Base-by-base conservation (phyloP, 371 early-diverging fungal species). In the Rhizopus delemar region DNA sequence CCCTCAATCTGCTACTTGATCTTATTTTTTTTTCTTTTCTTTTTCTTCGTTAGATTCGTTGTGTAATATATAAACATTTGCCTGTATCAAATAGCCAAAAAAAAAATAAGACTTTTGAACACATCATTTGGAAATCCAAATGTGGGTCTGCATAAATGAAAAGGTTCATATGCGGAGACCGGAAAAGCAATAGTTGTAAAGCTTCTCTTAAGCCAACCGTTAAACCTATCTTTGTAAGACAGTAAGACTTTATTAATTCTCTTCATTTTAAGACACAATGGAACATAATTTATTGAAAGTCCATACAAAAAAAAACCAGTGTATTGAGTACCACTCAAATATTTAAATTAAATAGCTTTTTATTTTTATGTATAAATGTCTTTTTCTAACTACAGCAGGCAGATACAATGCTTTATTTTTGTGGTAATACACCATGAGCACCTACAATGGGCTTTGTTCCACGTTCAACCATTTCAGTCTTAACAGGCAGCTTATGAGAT, bases 391-490 rank as follows among this genome's bases (percentile, higher is more conserved):
- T 22, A 22, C 22, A 39, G 39, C 39, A 39, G 39, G 8, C 2
- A 9, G 8, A 12, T 12, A 7, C 12, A 39, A 39, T 39, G 8
- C 39, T 16, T 45, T 11, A 16, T 16, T 41, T 51, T 51, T n/a
- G 7, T 39, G 74, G 63, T 35, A 68, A 32, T n/a, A 70, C 51
- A 51, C 67, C 72, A 41, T 77, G 77, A 50, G 81, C 74, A 56
- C 81, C 81, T 12, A 77, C 74, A 31, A 80, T 66, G 28, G 83
- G 82, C 57, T 83, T 82, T 41, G 80, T 58, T 53, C 77, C 80
- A 28, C 82, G 81, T 59, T 82, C 83, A 34, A 91, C 90, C 73
- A 92, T 84, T 69, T 90, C 91, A 3, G 83, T 84, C 46, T 85
- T 84, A 53, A 90, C 90, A 45, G 92, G 92, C 45, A 92, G 57